A percentile compares a stretch with the other conserved stretches of the same genome.
phyloP scores from a whole-genome alignment of 441 rosid genomes.

The Flueggea neowawraea region DNA sequence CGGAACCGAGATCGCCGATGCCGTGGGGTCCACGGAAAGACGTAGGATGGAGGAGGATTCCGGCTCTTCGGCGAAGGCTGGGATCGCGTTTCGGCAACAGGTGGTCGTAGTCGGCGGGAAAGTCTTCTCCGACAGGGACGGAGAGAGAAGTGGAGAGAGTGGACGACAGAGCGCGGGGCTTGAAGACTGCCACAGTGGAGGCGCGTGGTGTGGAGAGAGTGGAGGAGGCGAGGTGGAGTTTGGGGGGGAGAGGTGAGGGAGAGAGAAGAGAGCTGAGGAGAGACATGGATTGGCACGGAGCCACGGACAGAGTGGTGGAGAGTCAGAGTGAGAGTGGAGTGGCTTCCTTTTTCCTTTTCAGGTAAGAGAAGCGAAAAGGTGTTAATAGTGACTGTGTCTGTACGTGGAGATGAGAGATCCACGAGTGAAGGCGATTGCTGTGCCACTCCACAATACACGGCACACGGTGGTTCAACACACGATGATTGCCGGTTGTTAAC shows the following conservation, averaged over 20 bases:
- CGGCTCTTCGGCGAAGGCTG: constrained; percentile 59
- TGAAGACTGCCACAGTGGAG: constrained; percentile 7
- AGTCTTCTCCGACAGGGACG: constrained; percentile 49
- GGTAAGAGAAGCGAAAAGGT: too few relatives aligned
- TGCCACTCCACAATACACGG: too few relatives aligned
- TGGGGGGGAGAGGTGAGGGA: constrained; percentile 8
- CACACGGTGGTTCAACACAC: too few relatives aligned
- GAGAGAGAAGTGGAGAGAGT: constrained; percentile 8
- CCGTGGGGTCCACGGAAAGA: constrained; percentile 83
- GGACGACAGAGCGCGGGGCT: constrained; percentile 21
- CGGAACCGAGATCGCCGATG: constrained; percentile 86
- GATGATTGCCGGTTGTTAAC: too few relatives aligned
- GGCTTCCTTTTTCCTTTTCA: too few relatives aligned
- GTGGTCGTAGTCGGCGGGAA: constrained; percentile 55
- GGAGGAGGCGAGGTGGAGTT: neutral
- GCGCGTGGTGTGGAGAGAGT: constrained; percentile 1
- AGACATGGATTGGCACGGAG: neutral
- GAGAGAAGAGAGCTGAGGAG: constrained; percentile 10
- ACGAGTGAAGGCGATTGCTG: too few relatives aligned
- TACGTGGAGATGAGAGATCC: too few relatives aligned
- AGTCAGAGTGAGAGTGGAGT: constrained; percentile 28
- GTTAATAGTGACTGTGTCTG: too few relatives aligned
- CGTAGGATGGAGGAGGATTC: constrained; percentile 92
- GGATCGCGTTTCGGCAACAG: constrained; percentile 50
- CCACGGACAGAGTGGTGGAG: constrained; percentile 1